Evolutionary conservation across 75 land plant genomes (phyloP).

Genomic region (Cunninghamia lanceolata): DNA sequence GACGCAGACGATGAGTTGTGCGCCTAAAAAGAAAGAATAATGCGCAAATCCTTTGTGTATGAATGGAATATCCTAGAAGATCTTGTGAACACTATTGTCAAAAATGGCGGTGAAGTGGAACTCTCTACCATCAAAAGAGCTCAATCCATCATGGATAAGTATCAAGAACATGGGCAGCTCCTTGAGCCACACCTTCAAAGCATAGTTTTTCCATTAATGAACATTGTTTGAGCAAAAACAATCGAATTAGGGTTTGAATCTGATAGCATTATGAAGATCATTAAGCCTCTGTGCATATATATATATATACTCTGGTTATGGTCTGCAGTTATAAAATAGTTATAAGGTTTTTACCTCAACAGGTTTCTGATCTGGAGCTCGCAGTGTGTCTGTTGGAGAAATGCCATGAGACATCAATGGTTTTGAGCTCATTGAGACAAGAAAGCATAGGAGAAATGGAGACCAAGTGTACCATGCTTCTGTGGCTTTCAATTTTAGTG

Average conservation of each 20-base stretch:
- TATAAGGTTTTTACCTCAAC: conserved; percentile 89
- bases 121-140: no score
- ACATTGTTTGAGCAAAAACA: no score
- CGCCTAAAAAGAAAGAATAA: conserved; percentile 46
- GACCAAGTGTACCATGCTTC: no score
- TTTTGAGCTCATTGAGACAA: conserved; percentile 54
- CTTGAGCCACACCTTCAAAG: conserved; percentile 86
- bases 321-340: conserved; percentile 94
- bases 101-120: conserved; percentile 48
- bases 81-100: conserved; percentile 59
- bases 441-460: conserved; percentile 98
- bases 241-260: conserved; percentile 30
- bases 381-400: conserved; percentile 78
- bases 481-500: no score
- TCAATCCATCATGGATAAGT: conserved; percentile 86
- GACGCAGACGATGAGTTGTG: no score
- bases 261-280: conserved; percentile 44
- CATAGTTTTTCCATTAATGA: conserved; percentile 85
- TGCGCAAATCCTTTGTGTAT: conserved; percentile 63
- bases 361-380: conserved; percentile 91
- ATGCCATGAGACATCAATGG: conserved; percentile 50
- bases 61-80: conserved; percentile 72
- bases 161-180: conserved; percentile 95
- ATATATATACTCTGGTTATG: conserved; percentile 77
- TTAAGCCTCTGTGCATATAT: conserved; percentile 77